Evolutionary conservation across 2,329 filamentous ascomycete species (phyloP).

Genomic region (Cladosporium sp.): DNA sequence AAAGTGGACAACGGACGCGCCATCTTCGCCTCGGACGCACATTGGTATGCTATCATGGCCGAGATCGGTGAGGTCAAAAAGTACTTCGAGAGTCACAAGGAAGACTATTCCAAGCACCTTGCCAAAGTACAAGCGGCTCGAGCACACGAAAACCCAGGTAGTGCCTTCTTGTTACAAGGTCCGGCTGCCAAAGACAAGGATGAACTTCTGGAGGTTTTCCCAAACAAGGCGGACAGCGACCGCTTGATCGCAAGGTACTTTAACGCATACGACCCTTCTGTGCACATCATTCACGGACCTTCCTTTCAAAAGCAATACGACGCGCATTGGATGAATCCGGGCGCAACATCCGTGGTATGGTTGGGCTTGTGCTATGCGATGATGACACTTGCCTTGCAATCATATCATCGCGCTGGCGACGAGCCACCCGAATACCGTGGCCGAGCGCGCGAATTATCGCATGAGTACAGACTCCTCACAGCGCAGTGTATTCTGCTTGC

Average conservation of each 20-base stretch:
- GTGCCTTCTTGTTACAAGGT: constrained; percentile 74
- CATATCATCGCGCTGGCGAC: constrained; percentile 74
- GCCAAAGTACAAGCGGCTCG: constrained; percentile 70
- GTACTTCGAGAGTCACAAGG: constrained; percentile 81
- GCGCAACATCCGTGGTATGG: constrained; percentile 72
- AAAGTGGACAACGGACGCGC: constrained; percentile 48
- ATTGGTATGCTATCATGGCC: constrained; percentile 50
- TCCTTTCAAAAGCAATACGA: constrained; percentile 75
- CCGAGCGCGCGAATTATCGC: constrained; percentile 48
- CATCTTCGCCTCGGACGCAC: constrained; percentile 48
- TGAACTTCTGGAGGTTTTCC: constrained; percentile 76
- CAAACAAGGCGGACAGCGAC: constrained; percentile 76
- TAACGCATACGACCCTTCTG: constrained; percentile 68
- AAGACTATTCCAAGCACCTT: constrained; percentile 79
- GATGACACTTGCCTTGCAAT: constrained; percentile 72
- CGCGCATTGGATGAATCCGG: constrained; percentile 66
- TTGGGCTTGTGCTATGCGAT: constrained; percentile 72
- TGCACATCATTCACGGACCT: constrained; percentile 59
- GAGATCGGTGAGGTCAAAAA: constrained; percentile 90
- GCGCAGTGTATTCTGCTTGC: constrained; percentile 73
- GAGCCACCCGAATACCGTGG: constrained; percentile 75
- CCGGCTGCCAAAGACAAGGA: constrained; percentile 64
- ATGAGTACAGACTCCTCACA: constrained; percentile 63
- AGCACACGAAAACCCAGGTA: constrained; percentile 56
- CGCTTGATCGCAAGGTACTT: constrained; percentile 86